These are phyloP conservation scores for Vigna angularis DNA, from an alignment of 306 rosid genomes.

Conservation along the genomic window DNA sequence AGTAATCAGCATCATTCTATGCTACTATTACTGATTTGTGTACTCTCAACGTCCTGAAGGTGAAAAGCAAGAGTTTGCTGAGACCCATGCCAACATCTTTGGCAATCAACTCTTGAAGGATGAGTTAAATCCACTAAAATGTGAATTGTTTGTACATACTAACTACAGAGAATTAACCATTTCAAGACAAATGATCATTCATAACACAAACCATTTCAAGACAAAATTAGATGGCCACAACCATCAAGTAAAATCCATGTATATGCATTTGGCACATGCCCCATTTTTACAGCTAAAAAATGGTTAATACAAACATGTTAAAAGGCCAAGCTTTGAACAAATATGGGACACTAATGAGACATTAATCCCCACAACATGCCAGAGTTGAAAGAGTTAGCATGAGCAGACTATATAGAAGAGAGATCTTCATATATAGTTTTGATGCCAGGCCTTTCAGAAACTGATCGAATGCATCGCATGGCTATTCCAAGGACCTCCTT, in stretches of 20 bases:
- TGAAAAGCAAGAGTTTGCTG: neutral
- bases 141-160: neutral
- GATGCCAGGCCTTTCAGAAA: conserved; percentile 93
- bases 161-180: neutral
- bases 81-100: neutral
- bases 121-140: neutral
- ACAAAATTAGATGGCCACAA: conserved; percentile 45
- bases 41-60: neutral
- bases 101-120: neutral
- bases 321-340: conserved; percentile 53
- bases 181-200: conserved; percentile 31
- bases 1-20: neutral
- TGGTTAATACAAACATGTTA: conserved; percentile 57
- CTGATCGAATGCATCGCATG: conserved; percentile 73
- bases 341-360: conserved; percentile 75
- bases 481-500: conserved; percentile 92
- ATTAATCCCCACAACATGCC: conserved; percentile 60
- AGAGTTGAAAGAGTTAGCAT: conserved; percentile 51
- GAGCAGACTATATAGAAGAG: conserved; percentile 75
- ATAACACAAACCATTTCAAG: conserved; percentile 35
- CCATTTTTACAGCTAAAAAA: conserved; percentile 54
- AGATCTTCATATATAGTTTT: conserved; percentile 95
- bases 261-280: conserved; percentile 46
- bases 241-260: conserved; percentile 43
- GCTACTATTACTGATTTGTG: neutral